Evolutionary conservation across 202 grass and related monocot genomes (phyloP).

Genomic region (Hordeum pubiflorum): DNA sequence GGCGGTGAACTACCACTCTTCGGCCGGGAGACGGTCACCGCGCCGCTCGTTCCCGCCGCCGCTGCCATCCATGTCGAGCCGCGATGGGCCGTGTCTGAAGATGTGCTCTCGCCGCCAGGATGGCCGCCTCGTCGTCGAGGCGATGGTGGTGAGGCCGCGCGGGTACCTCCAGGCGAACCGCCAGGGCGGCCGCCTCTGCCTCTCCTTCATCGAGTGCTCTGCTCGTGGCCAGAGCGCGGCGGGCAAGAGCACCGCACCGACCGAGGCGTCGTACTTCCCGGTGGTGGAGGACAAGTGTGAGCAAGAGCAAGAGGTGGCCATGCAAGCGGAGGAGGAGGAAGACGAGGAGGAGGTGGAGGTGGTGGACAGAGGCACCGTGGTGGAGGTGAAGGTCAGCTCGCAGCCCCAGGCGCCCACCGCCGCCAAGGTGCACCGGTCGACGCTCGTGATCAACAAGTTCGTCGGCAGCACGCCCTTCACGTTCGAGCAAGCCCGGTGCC

Average conservation of each 20-base stretch:
- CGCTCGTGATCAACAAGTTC: conserved; percentile 95
- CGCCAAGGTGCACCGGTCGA: conserved; percentile 52
- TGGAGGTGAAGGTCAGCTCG: conserved; percentile 83
- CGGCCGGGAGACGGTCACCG: conserved; percentile 18
- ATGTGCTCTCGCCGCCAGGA: conserved; percentile 58
- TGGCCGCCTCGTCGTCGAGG: conserved; percentile 65
- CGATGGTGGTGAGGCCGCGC: conserved; percentile 53
- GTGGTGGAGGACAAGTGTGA: conserved; percentile 13
- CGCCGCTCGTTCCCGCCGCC: conserved; percentile 62
- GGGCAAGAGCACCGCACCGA: background rate
- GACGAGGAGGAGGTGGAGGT: conserved; percentile 81
- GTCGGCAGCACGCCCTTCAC: conserved; percentile 58
- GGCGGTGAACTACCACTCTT: conserved; percentile 76
- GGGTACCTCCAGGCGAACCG: conserved; percentile 69
- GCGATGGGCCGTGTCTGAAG: conserved; percentile 56
- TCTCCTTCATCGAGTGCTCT: conserved; percentile 68
- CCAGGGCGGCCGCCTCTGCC: conserved; percentile 47
- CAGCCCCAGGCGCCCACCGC: conserved; percentile 46
- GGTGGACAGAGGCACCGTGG: conserved; percentile 74
- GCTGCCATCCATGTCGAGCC: conserved; percentile 60
- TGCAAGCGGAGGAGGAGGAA: conserved; percentile 35
- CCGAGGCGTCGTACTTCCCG: conserved; percentile 20
- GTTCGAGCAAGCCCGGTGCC: background rate
- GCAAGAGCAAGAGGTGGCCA: conserved; percentile 10
- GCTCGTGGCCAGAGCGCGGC: conserved; percentile 3